Base-by-base conservation (phyloP, 805 yeast genomes). In the Hanseniaspora guilliermondii region DNA sequence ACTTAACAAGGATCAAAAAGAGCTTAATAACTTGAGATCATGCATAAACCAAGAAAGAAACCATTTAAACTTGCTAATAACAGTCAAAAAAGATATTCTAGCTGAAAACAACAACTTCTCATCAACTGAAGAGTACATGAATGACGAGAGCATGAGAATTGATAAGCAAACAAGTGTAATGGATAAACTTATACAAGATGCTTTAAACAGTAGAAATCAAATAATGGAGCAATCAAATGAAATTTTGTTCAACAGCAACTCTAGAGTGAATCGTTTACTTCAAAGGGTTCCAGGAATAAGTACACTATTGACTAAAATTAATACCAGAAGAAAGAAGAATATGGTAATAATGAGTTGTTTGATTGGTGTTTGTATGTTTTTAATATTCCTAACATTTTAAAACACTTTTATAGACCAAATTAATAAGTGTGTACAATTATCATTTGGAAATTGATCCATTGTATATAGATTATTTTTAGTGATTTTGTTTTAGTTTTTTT, bases 131-230 rank as follows among this genome's bases (percentile, higher is more conserved):
- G 85, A 80, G 58, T 91, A 91, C 65, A 80, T 86, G 65, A 74
- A 83, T 55, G 81, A 84, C 56, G 98, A 91, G 68, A 68, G 87
- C 7, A 72, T 76, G 38, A 73, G 96, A 49, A 83, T 84, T 19
- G 86, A 85, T 59, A 74, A 74, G 50, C 80, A 93, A 42, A 82
- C 87, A 64, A 73, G 75, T 42, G 71, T 88, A 50, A 86, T 95
- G 16, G 97, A 93, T 64, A 70, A 83, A 44, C 72, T 93, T 56
- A 74, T 91, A 38, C 76, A 77, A n/a, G 89, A 84, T 64, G 97
- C 96, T 1, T 83, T 79, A 69, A 86, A 85, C 60, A 88, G 97
- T 0, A 74, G 97, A 56, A 97, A 89, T 57, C 94, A 86, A 62
- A 76, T 93, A 53, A 60, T 76, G 46, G 73, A 82, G 47, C 98